These are phyloP conservation scores for Mucuna pruriens DNA, from an alignment of 306 rosid species.

Conservation along the genomic window DNA sequence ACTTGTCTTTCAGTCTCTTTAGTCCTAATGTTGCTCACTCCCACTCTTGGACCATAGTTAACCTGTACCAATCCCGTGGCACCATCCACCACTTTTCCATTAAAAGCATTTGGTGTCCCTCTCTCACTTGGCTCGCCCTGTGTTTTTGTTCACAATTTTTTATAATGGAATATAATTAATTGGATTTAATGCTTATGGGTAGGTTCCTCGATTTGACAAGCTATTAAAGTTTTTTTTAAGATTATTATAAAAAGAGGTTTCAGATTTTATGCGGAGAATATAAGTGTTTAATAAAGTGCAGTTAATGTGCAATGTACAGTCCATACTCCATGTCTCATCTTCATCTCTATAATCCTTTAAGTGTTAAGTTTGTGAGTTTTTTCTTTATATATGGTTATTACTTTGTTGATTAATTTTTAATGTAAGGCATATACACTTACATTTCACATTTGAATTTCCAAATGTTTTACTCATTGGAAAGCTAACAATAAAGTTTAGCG, in stretches of 20 bases:
- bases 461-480: not conserved
- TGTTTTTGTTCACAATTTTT: constrained; percentile 28
- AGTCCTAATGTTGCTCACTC: constrained; percentile 1
- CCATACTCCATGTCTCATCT: not conserved
- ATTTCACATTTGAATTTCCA: not conserved
- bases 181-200: constrained; percentile 17
- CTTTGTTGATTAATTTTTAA: not conserved
- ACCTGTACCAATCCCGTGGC: constrained; percentile 13
- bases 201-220: not conserved
- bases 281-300: not conserved
- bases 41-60: constrained; percentile 19
- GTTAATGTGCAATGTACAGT: not conserved
- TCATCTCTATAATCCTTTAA: not conserved
- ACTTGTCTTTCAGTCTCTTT: not conserved
- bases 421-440: not conserved
- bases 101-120: constrained; percentile 33
- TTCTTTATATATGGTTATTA: too few relatives aligned
- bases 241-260: not conserved
- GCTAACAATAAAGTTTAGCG: not conserved
- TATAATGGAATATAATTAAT: not conserved
- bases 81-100: constrained; percentile 46
- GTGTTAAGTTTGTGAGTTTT: not conserved
- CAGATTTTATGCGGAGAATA: not conserved
- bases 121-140: not conserved
- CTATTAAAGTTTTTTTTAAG: not conserved